Percentiles rank a stretch among this genome's conserved stretches.
Evolutionary conservation across 805 yeast species (phyloP).

Genomic region (Starmerella bombicola): DNA sequence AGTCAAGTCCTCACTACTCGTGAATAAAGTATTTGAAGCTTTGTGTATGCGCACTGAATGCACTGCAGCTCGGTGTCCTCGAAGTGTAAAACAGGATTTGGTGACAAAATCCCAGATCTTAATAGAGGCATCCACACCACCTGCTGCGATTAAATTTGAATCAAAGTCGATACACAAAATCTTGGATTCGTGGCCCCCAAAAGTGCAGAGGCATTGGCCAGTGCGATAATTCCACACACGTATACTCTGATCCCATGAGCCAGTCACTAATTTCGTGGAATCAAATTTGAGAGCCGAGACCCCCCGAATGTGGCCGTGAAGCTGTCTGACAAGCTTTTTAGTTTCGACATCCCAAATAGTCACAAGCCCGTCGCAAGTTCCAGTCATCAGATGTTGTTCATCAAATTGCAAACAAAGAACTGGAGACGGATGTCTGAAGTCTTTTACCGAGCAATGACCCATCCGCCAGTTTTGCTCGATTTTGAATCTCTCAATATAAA

Average conservation of each 20-base stretch:
- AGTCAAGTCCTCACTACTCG: conserved; percentile 85
- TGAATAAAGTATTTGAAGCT: conserved; percentile 62
- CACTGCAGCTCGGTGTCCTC: conserved; percentile 91
- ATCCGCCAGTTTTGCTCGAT: conserved; percentile 93
- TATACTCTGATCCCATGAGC: conserved; percentile 81
- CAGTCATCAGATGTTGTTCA: conserved; percentile 70
- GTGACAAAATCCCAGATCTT: conserved; percentile 95
- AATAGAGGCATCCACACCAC: conserved; percentile 83
- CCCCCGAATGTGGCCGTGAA: conserved; percentile 80
- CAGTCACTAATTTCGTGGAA: conserved; percentile 78
- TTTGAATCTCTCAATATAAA: conserved; percentile 77
- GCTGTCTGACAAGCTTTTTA: conserved; percentile 62
- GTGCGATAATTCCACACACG: conserved; percentile 93
- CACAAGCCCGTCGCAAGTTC: conserved; percentile 80
- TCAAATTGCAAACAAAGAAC: conserved; percentile 79
- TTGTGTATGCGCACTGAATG: conserved; percentile 80
- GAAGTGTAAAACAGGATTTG: conserved; percentile 77
- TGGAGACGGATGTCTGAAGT: conserved; percentile 43
- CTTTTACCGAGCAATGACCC: conserved; percentile 52
- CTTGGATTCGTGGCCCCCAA: conserved; percentile 81
- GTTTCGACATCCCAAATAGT: conserved; percentile 87
- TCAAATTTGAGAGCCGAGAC: conserved; percentile 79
- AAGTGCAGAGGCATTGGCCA: conserved; percentile 87
- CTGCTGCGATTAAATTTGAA: conserved; percentile 74
- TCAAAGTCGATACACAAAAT: conserved; percentile 77